phyloP scores from a whole-genome alignment of 176 grass and related monocot species.

The Eleusine indica region DNA sequence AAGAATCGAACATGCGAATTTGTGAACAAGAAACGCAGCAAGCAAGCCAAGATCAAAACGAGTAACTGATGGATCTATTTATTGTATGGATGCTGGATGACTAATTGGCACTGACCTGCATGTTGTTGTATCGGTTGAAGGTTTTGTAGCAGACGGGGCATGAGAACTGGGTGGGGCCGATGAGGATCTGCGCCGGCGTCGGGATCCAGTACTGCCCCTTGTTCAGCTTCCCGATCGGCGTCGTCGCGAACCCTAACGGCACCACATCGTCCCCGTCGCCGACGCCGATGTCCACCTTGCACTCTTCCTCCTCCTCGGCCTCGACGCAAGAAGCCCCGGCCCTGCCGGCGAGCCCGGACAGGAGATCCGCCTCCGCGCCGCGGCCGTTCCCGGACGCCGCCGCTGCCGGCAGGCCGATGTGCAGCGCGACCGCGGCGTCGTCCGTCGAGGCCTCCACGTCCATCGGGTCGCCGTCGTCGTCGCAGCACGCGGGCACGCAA shows the following conservation, averaged over 20 bases:
- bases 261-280: slow-evolving; percentile 51
- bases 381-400: slow-evolving; percentile 12
- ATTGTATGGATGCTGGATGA: neutral
- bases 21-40: neutral
- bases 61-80: neutral
- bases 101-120: slow-evolving; percentile 65
- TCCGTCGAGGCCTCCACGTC: slow-evolving; percentile 62
- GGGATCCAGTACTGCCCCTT: slow-evolving; percentile 99
- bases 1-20: slow-evolving; percentile 3
- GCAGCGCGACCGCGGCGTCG: slow-evolving; percentile 69
- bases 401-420: slow-evolving; percentile 64
- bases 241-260: slow-evolving; percentile 71
- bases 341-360: slow-evolving; percentile 55
- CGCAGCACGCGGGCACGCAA: slow-evolving; percentile 52
- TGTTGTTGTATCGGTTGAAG: slow-evolving; percentile 99
- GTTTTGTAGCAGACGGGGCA: slow-evolving; percentile 99
- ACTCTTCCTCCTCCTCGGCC: slow-evolving; percentile 51
- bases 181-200: slow-evolving; percentile 95
- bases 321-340: neutral
- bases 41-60: neutral
- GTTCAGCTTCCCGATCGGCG: slow-evolving; percentile 92
- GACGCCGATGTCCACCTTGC: slow-evolving; percentile 33
- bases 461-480: slow-evolving; percentile 48
- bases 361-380: slow-evolving; percentile 61
- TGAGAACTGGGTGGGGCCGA: slow-evolving; percentile 97